Conservation (phyloP, 208 protist species). For the Trypanosoma vivax region DNA sequence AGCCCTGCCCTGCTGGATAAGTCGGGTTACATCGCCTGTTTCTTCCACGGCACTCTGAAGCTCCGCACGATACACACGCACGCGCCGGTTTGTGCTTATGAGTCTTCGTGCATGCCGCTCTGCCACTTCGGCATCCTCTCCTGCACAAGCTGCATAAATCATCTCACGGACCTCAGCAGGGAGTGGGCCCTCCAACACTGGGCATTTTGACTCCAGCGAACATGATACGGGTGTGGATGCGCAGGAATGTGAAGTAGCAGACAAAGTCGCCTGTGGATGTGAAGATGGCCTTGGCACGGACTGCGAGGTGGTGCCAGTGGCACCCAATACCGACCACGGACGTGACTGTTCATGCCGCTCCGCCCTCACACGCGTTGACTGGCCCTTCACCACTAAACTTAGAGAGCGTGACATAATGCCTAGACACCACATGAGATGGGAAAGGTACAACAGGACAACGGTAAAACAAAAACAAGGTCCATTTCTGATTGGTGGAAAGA, state of each 20-base stretch:
- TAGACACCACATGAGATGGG: too few species aligned
- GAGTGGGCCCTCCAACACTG: slow-evolving; percentile 50
- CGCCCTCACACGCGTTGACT: too few species aligned
- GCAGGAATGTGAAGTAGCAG: neutral
- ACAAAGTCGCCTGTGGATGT: neutral
- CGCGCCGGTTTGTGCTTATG: slow-evolving; percentile 65
- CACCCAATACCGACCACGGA: too few species aligned
- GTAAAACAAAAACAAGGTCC: too few species aligned
- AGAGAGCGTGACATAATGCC: too few species aligned
- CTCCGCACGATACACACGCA: slow-evolving; percentile 78
- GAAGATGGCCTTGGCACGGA: neutral
- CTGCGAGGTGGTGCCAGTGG: too few species aligned
- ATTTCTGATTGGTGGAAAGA: too few species aligned
- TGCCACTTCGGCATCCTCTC: slow-evolving; percentile 31
- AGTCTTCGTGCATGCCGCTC: slow-evolving; percentile 74
- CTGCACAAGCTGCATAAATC: slow-evolving; percentile 37
- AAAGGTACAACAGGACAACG: too few species aligned
- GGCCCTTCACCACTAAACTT: too few species aligned
- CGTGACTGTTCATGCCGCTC: too few species aligned
- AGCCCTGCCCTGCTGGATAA: slow-evolving; percentile 33
- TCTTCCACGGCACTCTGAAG: slow-evolving; percentile 65
- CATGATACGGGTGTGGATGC: neutral
- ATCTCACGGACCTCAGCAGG: slow-evolving; percentile 68
- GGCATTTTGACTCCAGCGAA: neutral
- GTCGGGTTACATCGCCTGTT: slow-evolving; percentile 35